Evolutionary conservation across 1,284 basidiomycete species (phyloP), one percentile per base, ranked within the genome.

Genomic region (Apiotrichum brassicae): DNA sequence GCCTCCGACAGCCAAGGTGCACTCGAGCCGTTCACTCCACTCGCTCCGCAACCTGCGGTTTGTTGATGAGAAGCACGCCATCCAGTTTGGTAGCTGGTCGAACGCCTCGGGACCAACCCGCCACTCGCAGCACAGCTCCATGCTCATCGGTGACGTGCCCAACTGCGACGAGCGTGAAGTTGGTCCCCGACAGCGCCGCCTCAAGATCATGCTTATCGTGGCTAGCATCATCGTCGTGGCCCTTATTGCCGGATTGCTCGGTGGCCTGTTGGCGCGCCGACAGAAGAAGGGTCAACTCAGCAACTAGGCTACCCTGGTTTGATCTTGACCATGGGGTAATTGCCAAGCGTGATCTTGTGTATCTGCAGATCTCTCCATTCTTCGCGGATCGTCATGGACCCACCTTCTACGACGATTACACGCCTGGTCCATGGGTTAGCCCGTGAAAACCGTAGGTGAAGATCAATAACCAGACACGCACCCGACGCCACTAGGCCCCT

Each of bases 161-260:
- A 24, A 20, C 14, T 49, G 52, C 30, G 47, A 49, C 30, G 39
- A 53, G 23, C 51, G 28, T 11, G 6, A 37, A 19, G 14, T 24
- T 8, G 13, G 33, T 6, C 20, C 26, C 3, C 13, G 25, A 6
- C 45, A 28, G 7, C 45, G 48, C 35, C 28, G 47, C 36, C 37
- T 39, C 39, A 49, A 40, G 47, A 34, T 51, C 20, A 19, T 50
- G 4, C 20, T 54, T 19, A 42, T 37, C 18, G 22, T 60, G 2
- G 46, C 45, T n/a, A 49, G 49, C 22, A 18, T 54, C 13, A n/a
- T 59, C 6, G 49, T 53, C 11, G 43, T 64, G 19, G 47, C 54
- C n/a, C 28, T 64, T 25, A 56, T 65, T 16, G 46, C 52, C 1
- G 64, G 64, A 5, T 28, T 65, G 22, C 46, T 65, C 14, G 62